These are phyloP conservation scores for Pyrus hybrid DNA, from an alignment of 331 rosid species.

Conservation along the genomic window DNA sequence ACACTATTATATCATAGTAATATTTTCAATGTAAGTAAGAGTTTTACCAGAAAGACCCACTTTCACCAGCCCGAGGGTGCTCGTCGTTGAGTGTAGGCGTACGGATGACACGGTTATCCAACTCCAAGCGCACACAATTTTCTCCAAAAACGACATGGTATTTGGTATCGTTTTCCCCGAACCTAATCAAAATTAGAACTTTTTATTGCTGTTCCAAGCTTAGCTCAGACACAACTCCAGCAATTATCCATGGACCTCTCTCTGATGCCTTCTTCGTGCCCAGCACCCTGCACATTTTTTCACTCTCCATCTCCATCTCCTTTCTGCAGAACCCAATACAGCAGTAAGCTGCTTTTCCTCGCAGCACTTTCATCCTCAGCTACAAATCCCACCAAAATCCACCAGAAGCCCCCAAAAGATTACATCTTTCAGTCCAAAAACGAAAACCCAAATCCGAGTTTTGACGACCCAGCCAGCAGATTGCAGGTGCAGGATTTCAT, in stretches of 20 bases:
- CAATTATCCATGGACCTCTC: neutral
- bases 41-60: too few species aligned
- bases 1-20: too few species aligned
- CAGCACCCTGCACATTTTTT: constrained; percentile 4
- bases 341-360: neutral
- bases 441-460: constrained; percentile 2
- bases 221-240: neutral
- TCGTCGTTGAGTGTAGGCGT: too few species aligned
- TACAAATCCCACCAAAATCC: neutral
- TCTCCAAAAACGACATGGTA: neutral
- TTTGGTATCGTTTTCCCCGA: neutral
- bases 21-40: rapidly evolving
- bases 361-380: neutral
- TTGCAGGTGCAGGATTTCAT: constrained; percentile 19
- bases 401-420: neutral
- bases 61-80: too few species aligned
- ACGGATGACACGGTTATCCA: neutral
- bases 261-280: constrained; percentile 15
- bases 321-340: constrained; percentile 8
- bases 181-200: neutral
- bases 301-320: constrained; percentile 7
- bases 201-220: neutral
- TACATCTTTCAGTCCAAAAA: neutral
- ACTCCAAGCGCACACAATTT: neutral
- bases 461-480: constrained; percentile 15